Evolutionary conservation across 345 rosid genomes (phyloP).

Genomic region (Arabidopsis suecica): DNA sequence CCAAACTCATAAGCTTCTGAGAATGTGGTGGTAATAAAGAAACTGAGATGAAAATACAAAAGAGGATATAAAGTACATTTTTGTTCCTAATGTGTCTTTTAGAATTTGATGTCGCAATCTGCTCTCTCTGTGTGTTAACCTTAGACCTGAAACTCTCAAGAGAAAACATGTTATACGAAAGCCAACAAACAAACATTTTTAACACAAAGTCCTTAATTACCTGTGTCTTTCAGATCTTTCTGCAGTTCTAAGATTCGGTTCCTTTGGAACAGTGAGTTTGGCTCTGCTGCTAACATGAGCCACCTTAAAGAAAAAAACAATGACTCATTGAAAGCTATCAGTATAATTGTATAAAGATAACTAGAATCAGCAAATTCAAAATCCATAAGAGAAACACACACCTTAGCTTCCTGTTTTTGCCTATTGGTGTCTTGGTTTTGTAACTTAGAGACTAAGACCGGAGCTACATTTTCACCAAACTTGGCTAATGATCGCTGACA

Average conservation of each 20-base stretch:
- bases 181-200: not conserved
- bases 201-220: constrained; percentile 6
- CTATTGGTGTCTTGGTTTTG: constrained; percentile 61
- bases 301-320: constrained; percentile 5
- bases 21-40: constrained; percentile 22
- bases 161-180: constrained; percentile 8
- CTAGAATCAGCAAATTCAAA: not conserved
- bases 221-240: constrained; percentile 44
- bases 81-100: constrained; percentile 26
- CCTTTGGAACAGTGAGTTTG: constrained; percentile 47
- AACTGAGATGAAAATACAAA: constrained; percentile 13
- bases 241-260: constrained; percentile 45
- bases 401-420: constrained; percentile 67
- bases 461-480: constrained; percentile 49
- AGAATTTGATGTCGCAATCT: constrained; percentile 10
- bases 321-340: not conserved
- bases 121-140: constrained; percentile 23
- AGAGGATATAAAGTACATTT: constrained; percentile 14
- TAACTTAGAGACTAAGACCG: constrained; percentile 43
- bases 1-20: not conserved
- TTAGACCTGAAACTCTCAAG: constrained; percentile 40
- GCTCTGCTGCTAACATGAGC: constrained; percentile 28
- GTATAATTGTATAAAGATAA: not conserved
- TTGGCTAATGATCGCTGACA: constrained; percentile 46
- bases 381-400: not conserved